Percentiles rank a stretch among this genome's conserved stretches.
phyloP scores from a whole-genome alignment of 352 stramenopile genomes.

The Pythium dissimile region DNA sequence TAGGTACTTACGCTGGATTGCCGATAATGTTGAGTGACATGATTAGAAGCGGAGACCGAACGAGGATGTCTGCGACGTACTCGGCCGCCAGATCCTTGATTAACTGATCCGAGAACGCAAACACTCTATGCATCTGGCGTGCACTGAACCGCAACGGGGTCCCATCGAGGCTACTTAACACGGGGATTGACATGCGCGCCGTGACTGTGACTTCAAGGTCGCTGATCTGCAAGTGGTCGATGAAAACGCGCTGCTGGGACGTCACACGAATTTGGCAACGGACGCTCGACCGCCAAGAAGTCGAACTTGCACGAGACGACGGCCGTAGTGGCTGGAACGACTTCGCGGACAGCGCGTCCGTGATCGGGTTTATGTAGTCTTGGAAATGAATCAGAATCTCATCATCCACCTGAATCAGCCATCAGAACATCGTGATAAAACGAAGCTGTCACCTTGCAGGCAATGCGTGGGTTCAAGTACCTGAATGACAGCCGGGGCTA shows the following conservation, averaged over 20 bases:
- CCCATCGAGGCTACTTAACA: conserved; percentile 80
- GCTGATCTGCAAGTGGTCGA: conserved; percentile 55
- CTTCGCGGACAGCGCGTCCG: conserved; percentile 9
- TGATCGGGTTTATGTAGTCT: conserved; percentile 12
- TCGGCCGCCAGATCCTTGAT: conserved; percentile 81
- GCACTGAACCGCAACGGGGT: conserved; percentile 64
- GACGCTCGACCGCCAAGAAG: background rate
- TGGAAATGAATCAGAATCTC: conserved; percentile 20
- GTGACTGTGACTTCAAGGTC: conserved; percentile 65
- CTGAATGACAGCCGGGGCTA: conserved; percentile 62
- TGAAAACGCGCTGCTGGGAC: conserved; percentile 57
- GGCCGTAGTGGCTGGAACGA: background rate
- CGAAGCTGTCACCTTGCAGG: background rate
- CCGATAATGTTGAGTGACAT: conserved; percentile 86
- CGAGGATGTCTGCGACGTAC: conserved; percentile 78
- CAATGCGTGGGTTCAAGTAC: conserved; percentile 29
- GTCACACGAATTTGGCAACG: conserved; percentile 22
- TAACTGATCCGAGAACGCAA: conserved; percentile 69
- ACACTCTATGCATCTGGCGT: conserved; percentile 60
- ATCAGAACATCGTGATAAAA: background rate
- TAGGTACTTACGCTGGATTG: conserved; percentile 72
- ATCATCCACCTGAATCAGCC: conserved; percentile 25
- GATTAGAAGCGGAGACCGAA: conserved; percentile 70
- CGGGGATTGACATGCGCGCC: conserved; percentile 67
- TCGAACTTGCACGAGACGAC: background rate